phyloP scores from a whole-genome alignment of 805 yeast species.

The Saccharomyces eubayanus region DNA sequence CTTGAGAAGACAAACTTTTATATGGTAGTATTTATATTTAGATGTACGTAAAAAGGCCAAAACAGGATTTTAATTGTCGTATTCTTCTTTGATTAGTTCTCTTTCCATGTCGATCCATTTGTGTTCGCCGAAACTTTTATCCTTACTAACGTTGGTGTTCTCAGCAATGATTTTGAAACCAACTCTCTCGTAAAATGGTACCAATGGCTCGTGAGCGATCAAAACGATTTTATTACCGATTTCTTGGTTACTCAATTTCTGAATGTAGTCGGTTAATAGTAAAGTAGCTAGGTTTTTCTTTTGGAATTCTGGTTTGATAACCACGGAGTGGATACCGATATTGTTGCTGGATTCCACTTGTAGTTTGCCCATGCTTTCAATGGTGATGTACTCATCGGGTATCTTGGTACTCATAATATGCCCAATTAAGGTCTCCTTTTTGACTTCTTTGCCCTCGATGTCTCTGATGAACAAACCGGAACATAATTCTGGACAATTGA shows the following conservation, averaged over 20 bases:
- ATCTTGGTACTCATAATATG: constrained; percentile 76
- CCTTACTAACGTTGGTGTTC: constrained; percentile 28
- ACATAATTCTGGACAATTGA: constrained; percentile 81
- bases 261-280: constrained; percentile 80
- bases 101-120: constrained; percentile 33
- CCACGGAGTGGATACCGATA: constrained; percentile 78
- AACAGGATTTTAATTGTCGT: constrained; percentile 15
- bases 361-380: constrained; percentile 23
- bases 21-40: neutral
- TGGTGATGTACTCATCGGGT: constrained; percentile 21
- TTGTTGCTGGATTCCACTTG: constrained; percentile 57
- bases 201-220: constrained; percentile 59
- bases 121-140: constrained; percentile 23
- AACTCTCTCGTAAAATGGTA: constrained; percentile 70
- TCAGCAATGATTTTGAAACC: constrained; percentile 71
- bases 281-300: constrained; percentile 78
- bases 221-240: constrained; percentile 71
- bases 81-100: constrained; percentile 31
- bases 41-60: neutral
- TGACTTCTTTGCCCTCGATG: constrained; percentile 38
- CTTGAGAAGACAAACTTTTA: neutral
- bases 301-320: constrained; percentile 67
- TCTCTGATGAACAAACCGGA: constrained; percentile 79
- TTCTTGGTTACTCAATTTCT: constrained; percentile 79
- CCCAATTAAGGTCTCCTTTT: constrained; percentile 59